Conservation (phyloP, 352 stramenopile species). For the Elongisporangium prolatum region DNA sequence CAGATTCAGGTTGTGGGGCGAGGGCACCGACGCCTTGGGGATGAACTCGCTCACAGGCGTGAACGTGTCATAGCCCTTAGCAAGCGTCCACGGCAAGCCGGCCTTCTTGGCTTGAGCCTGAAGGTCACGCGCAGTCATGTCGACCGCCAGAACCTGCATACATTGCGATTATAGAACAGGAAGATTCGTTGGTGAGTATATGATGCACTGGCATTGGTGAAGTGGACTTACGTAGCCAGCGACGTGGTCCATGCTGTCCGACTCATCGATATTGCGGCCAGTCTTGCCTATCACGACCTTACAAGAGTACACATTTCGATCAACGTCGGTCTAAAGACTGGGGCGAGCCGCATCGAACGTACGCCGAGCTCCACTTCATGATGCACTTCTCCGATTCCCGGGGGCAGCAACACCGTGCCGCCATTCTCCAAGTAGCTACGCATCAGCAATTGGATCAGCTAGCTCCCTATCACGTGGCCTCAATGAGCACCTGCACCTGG, state of each 20-base stretch:
- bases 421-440: slow-evolving; percentile 58
- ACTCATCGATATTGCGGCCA: slow-evolving; percentile 56
- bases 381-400: slow-evolving; percentile 69
- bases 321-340: neutral
- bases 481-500: slow-evolving; percentile 19
- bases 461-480: neutral
- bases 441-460: neutral
- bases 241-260: slow-evolving; percentile 61
- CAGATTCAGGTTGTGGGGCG: slow-evolving; percentile 67
- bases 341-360: slow-evolving; percentile 8
- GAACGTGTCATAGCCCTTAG: slow-evolving; percentile 80
- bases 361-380: slow-evolving; percentile 84
- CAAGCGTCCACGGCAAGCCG: slow-evolving; percentile 66
- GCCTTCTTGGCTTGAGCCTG: slow-evolving; percentile 76
- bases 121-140: slow-evolving; percentile 78
- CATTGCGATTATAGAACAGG: neutral
- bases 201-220: neutral
- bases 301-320: neutral
- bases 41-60: slow-evolving; percentile 81
- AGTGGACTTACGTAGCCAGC: slow-evolving; percentile 44
- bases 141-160: slow-evolving; percentile 55
- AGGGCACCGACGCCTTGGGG: slow-evolving; percentile 47
- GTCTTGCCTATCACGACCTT: slow-evolving; percentile 70
- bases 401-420: slow-evolving; percentile 52
- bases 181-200: neutral